phyloP scores from a whole-genome alignment of 192 early-diverging fungal genomes.

The Linderina pennispora region DNA sequence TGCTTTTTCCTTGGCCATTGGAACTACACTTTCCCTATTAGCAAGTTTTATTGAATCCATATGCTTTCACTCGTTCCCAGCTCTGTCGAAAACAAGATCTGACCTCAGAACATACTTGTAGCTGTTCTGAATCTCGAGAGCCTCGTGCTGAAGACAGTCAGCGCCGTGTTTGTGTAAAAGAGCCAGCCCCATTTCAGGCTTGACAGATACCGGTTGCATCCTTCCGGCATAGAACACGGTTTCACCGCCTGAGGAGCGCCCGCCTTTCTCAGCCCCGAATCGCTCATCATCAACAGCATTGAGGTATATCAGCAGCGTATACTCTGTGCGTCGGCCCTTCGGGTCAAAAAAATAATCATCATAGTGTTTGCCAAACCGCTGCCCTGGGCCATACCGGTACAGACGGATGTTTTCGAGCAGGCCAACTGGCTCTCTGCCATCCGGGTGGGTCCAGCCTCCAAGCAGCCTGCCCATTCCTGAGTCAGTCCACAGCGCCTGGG shows the following conservation, averaged over 20 bases:
- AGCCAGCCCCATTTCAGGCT: slow-evolving; percentile 49
- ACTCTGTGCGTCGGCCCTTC: slow-evolving; percentile 48
- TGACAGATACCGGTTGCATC: slow-evolving; percentile 48
- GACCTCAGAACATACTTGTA: slow-evolving; percentile 56
- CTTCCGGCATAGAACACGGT: slow-evolving; percentile 48
- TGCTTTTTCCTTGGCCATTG: too few relatives aligned
- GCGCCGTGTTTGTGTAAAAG: slow-evolving; percentile 58
- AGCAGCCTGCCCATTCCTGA: slow-evolving; percentile 32
- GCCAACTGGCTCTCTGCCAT: slow-evolving; percentile 38
- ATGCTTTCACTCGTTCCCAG: too few relatives aligned
- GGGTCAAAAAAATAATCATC: slow-evolving; percentile 52
- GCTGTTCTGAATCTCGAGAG: slow-evolving; percentile 44
- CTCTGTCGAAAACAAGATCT: slow-evolving; percentile 49
- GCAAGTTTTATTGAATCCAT: too few relatives aligned
- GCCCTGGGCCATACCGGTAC: slow-evolving; percentile 55
- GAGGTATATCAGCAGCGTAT: slow-evolving; percentile 54
- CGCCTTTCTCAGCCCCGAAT: slow-evolving; percentile 6
- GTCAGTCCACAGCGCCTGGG: slow-evolving; percentile 45
- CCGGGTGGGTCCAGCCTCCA: slow-evolving; percentile 29
- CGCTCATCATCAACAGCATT: slow-evolving; percentile 43
- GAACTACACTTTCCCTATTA: too few relatives aligned
- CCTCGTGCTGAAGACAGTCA: slow-evolving; percentile 58
- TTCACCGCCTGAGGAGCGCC: slow-evolving; percentile 30
- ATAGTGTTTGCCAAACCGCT: slow-evolving; percentile 56
- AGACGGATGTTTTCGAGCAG: slow-evolving; percentile 53